Conservation (phyloP, 306 rosid genomes). For the Luffa acutangula region DNA sequence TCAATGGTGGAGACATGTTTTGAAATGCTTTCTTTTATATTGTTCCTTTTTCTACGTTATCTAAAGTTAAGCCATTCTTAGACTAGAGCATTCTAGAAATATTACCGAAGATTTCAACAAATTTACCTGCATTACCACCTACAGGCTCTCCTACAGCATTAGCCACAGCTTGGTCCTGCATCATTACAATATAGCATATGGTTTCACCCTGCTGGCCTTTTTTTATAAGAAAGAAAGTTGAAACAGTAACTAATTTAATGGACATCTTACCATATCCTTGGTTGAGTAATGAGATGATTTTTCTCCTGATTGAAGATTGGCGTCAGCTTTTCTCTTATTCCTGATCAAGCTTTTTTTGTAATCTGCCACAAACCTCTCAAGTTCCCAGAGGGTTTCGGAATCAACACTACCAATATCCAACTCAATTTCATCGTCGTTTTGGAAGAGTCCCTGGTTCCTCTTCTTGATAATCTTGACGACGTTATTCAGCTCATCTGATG, state of each 20-base stretch:
- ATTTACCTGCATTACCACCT: constrained; percentile 43
- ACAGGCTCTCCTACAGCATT: constrained; percentile 14
- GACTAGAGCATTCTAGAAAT: not conserved
- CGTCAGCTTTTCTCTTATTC: constrained; percentile 58
- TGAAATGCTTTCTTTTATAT: not conserved
- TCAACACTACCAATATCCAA: constrained; percentile 82
- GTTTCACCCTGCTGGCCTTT: not conserved
- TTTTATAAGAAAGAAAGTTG: not conserved
- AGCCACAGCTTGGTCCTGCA: constrained; percentile 31
- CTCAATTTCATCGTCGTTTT: constrained; percentile 89
- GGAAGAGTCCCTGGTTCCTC: constrained; percentile 54
- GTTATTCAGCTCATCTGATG: constrained; percentile 65
- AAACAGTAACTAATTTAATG: not conserved
- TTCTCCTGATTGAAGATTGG: constrained; percentile 40
- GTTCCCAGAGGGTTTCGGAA: constrained; percentile 90
- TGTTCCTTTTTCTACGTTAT: not conserved
- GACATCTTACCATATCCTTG: not conserved
- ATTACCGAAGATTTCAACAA: not conserved
- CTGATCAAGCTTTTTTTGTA: constrained; percentile 71
- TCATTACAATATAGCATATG: not conserved
- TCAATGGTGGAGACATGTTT: not conserved
- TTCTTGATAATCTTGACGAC: constrained; percentile 73
- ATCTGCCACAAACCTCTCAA: constrained; percentile 74
- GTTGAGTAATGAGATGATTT: constrained; percentile 4
- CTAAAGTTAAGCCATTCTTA: not conserved